Base-by-base conservation (phyloP, 352 stramenopile genomes). In the Thalassiosira mediterranea region DNA sequence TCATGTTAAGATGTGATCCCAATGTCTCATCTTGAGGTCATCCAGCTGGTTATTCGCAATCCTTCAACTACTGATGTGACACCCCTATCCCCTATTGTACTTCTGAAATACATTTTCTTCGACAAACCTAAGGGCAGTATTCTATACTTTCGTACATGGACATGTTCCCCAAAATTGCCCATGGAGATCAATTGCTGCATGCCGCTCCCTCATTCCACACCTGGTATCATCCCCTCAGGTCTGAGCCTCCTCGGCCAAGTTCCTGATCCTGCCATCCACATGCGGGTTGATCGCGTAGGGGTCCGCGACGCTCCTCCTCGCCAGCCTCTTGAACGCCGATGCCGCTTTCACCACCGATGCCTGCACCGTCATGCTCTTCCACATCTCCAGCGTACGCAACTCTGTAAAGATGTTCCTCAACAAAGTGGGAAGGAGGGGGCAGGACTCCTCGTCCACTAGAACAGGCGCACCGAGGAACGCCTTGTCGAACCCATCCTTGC, bases 401-500 rank as follows among this genome's bases (percentile, higher is more conserved):
- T 84, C 61, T 48, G 75, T 80, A 34, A 84, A 84, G 11, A 73
- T 37, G 34, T 84, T 84, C 11, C 42, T 3, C 13, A 90, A 21
- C 0, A 88, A 40, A n/a, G 81, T 87, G 17, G 73, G 79, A 7
- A 90, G 74, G 10, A 63, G 42, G 15, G 78, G 72, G 48, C 59
- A 79, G 37, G 57, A 29, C 57, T 90, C 81, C 17, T 61, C 78
- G 53, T 90, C 79, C 7, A 60, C 34, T 8, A 90, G 38, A 2
- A 87, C 67, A 25, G 67, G 31, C 47, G 59, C 65, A 11, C 60
- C 67, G 5, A 65, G 4, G 32, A 87, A 81, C 4, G 78, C 66
- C 19, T 65, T 42, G n/a, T 79, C 65, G 67, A 88, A 90, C 19
- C 85, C 85, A 49, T 91, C 83, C 73, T 88, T 90, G 51, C 85